Percentiles rank a stretch among this genome's conserved stretches.
These are phyloP conservation scores for Pythium biforme DNA, from an alignment of 352 stramenopile species.

Conservation along the genomic window DNA sequence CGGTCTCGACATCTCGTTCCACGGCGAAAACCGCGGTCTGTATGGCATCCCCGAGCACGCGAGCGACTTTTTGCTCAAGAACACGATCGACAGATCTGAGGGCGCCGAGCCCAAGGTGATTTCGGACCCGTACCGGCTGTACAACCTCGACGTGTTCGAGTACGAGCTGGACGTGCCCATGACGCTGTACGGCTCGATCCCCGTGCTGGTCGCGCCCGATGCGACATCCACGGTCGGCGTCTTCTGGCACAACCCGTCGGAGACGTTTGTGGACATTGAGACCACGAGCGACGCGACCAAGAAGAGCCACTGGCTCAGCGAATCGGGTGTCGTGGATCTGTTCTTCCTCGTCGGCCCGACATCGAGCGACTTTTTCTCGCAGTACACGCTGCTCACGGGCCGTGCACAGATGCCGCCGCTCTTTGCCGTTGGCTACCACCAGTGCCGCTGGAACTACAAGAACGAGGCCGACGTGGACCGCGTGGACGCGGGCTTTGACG, in stretches of 20 bases:
- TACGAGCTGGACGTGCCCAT: constrained; percentile 99
- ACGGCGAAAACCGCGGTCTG: constrained; percentile 68
- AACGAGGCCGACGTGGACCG: constrained; percentile 95
- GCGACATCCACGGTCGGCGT: constrained; percentile 86
- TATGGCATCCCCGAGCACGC: constrained; percentile 99
- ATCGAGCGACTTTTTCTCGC: constrained; percentile 77
- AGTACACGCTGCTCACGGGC: constrained; percentile 95
- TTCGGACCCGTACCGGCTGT: constrained; percentile 97
- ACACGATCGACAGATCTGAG: constrained; percentile 70
- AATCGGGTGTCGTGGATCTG: constrained; percentile 96
- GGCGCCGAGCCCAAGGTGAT: constrained; percentile 30
- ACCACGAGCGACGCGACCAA: constrained; percentile 56
- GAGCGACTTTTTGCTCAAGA: constrained; percentile 91
- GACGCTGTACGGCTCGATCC: constrained; percentile 95
- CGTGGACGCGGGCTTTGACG: constrained; percentile 91
- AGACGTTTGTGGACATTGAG: constrained; percentile 98
- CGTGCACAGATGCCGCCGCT: constrained; percentile 92
- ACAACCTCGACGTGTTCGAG: constrained; percentile 99
- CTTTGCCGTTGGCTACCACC: constrained; percentile 98
- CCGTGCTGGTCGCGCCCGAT: constrained; percentile 64
- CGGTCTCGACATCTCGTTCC: constrained; percentile 95
- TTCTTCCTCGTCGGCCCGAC: constrained; percentile 93
- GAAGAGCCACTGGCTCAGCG: constrained; percentile 92
- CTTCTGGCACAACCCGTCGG: constrained; percentile 99
- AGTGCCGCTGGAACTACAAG: constrained; percentile 99